A percentile compares a stretch with the other conserved stretches of the same genome.
Evolutionary conservation across 129 eudicot genomes (phyloP).

Genomic region (Flaveria robusta): DNA sequence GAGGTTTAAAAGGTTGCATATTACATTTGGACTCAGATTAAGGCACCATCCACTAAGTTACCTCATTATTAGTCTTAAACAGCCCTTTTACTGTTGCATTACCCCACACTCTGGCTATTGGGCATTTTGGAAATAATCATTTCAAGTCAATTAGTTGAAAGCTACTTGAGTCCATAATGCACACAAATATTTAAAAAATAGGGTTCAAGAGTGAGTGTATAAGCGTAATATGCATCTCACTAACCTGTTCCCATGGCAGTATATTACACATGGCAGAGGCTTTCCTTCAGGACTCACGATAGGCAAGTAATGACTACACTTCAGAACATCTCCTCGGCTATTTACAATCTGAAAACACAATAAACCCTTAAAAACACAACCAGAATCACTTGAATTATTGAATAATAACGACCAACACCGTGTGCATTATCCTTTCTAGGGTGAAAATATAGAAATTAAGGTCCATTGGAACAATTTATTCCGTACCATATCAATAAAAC

Average conservation of each 20-base stretch:
- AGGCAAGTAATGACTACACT: conserved; percentile 91
- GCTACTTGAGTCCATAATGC: no score
- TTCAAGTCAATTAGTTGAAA: no score
- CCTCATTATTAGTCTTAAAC: no score
- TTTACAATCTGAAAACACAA: conserved; percentile 60
- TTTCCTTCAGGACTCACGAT: conserved; percentile 70
- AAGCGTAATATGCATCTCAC: conserved; percentile 24
- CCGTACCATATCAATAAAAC: no score
- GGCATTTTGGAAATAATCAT: no score
- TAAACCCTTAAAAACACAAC: neutral
- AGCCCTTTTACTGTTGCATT: no score
- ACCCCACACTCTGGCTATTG: no score
- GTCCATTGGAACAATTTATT: neutral
- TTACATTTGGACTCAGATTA: no score
- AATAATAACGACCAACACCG: neutral
- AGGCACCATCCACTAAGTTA: no score
- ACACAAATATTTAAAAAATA: no score
- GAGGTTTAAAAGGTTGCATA: no score
- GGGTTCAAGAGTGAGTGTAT: neutral
- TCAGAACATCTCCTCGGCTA: conserved; percentile 76
- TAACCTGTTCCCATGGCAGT: conserved; percentile 98
- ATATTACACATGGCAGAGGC: conserved; percentile 86
- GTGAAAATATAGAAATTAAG: neutral
- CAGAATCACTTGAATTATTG: neutral
- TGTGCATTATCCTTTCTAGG: neutral